A percentile compares a stretch with the other conserved stretches of the same genome.
These are phyloP conservation scores for Oxytropis ochrocephala DNA, from an alignment of 306 rosid species.

Conservation along the genomic window DNA sequence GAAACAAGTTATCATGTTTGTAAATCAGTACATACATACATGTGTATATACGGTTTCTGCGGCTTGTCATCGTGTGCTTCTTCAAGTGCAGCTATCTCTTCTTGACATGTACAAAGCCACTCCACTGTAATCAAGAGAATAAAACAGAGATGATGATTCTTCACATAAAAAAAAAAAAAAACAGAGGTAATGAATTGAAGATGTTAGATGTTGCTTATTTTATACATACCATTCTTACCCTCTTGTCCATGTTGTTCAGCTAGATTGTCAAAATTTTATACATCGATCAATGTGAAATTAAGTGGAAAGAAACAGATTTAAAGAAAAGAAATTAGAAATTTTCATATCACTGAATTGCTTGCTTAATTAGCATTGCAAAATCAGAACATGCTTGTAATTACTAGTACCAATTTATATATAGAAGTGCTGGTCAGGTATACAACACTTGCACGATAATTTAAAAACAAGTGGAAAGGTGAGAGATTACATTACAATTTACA, in stretches of 20 bases:
- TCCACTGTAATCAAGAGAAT: background rate
- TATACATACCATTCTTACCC: background rate
- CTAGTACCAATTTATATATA: background rate
- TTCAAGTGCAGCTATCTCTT: background rate
- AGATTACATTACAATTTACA: background rate
- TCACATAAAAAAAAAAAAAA: background rate
- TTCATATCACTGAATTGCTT: background rate
- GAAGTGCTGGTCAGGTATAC: background rate
- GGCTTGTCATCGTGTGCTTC: background rate
- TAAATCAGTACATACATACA: background rate
- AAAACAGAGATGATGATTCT: background rate
- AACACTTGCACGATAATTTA: background rate
- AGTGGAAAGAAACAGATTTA: background rate
- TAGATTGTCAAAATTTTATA: background rate
- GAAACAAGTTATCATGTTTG: background rate
- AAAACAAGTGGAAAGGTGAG: background rate
- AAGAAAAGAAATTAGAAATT: background rate
- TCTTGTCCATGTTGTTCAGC: background rate
- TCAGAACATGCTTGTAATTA: background rate
- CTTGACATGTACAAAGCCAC: background rate
- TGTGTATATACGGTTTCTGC: background rate
- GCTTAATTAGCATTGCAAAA: background rate
- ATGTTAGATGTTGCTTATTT: background rate
- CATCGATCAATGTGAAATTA: background rate
- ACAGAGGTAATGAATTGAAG: background rate